These are phyloP conservation scores for Acanthamoeba rhysodes DNA, from an alignment of 208 protist genomes.

Conservation along the genomic window DNA sequence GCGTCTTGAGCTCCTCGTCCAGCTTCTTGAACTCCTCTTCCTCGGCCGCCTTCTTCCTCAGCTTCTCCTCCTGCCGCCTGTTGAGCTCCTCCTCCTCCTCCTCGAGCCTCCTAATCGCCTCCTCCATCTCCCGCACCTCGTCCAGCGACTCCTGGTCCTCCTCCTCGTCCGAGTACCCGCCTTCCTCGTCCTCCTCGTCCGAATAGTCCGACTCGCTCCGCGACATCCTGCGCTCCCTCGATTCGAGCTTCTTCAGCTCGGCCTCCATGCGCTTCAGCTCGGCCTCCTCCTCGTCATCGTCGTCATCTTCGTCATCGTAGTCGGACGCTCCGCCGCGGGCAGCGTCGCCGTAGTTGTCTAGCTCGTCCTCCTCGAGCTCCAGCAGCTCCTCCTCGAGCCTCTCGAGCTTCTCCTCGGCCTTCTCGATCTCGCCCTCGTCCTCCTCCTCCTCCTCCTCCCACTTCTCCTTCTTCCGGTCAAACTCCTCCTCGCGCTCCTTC, in stretches of 20 bases:
- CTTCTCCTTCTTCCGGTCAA: constrained; percentile 57
- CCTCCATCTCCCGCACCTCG: constrained; percentile 23
- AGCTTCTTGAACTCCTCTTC: constrained; percentile 63
- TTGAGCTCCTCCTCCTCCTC: constrained; percentile 69
- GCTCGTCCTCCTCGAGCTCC: constrained; percentile 55
- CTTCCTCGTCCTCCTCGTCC: not conserved
- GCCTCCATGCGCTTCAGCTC: not conserved
- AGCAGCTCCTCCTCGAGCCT: constrained; percentile 48
- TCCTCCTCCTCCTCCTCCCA: constrained; percentile 55
- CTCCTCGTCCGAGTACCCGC: constrained; percentile 23
- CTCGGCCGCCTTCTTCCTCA: constrained; percentile 23
- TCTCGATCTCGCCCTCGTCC: not conserved
- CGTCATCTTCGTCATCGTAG: constrained; percentile 6
- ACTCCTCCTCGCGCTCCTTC: constrained; percentile 20
- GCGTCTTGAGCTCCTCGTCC: constrained; percentile 25
- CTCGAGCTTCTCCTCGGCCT: constrained; percentile 17
- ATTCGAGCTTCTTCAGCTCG: constrained; percentile 29
- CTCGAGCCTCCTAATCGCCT: constrained; percentile 49
- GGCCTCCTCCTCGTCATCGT: not conserved
- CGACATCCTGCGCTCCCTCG: not conserved
- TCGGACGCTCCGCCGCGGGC: not conserved
- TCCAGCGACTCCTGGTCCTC: constrained; percentile 40
- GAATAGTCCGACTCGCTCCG: not conserved
- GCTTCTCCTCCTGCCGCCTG: constrained; percentile 3
- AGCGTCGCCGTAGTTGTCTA: not conserved